These are phyloP conservation scores for Jaltomata sinuosa DNA, from an alignment of 257 asterid species.

Conservation along the genomic window DNA sequence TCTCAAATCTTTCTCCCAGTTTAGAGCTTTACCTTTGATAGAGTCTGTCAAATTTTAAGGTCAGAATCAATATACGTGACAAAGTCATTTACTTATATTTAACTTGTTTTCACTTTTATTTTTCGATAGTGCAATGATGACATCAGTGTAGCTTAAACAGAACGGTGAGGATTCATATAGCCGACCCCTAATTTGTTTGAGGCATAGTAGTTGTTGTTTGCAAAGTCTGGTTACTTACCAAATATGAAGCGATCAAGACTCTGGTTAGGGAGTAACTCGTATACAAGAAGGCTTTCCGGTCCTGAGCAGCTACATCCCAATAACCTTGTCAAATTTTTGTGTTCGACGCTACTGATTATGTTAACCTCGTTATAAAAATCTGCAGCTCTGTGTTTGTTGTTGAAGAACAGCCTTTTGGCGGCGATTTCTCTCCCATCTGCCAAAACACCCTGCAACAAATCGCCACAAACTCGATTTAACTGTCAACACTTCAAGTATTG, in stretches of 20 bases:
- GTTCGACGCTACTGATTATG: conserved; percentile 14
- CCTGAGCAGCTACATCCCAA: conserved; percentile 23
- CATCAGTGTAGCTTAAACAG: not conserved
- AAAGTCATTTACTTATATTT: too few relatives aligned
- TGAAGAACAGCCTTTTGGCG: conserved; percentile 19
- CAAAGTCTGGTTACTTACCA: conserved; percentile 5
- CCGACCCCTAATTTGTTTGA: not conserved
- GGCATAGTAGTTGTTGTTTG: not conserved
- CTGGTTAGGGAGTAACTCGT: conserved; percentile 13
- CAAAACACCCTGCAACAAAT: conserved; percentile 9
- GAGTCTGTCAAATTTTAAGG: conserved; percentile 11
- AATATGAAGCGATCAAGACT: conserved; percentile 22
- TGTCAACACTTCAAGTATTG: too few relatives aligned
- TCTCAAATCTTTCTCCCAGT: conserved; percentile 38
- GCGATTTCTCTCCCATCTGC: conserved; percentile 24
- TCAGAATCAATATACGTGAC: too few relatives aligned
- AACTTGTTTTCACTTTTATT: not conserved
- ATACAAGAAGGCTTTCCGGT: conserved; percentile 22
- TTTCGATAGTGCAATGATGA: not conserved
- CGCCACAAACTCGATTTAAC: not conserved
- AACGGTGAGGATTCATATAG: not conserved
- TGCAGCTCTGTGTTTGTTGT: conserved; percentile 4
- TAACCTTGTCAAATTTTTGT: conserved; percentile 14
- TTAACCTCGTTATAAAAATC: conserved; percentile 21
- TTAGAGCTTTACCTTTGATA: conserved; percentile 21